These are phyloP conservation scores for Telfairia occidentalis DNA, from an alignment of 331 rosid species.

Conservation along the genomic window DNA sequence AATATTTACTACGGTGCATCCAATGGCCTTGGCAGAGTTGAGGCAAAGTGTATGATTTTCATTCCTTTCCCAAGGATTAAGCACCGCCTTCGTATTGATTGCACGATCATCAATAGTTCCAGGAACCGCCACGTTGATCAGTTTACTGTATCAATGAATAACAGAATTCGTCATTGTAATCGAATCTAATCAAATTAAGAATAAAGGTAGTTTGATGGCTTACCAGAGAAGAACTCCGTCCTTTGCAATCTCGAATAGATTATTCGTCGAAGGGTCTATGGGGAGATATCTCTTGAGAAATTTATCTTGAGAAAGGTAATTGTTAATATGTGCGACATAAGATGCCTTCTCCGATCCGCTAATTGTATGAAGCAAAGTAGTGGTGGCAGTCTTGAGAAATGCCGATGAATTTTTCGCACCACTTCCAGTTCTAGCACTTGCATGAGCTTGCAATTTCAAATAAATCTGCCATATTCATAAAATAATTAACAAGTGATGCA, in stretches of 20 bases:
- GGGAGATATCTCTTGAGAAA: slow-evolving; percentile 74
- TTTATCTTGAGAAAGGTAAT: slow-evolving; percentile 71
- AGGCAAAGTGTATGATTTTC: slow-evolving; percentile 97
- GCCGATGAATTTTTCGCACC: slow-evolving; percentile 75
- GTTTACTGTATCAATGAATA: slow-evolving; percentile 56
- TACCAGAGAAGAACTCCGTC: slow-evolving; percentile 99
- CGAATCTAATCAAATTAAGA: not conserved
- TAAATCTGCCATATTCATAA: slow-evolving; percentile 37
- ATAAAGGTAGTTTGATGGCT: not conserved
- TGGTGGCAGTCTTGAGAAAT: slow-evolving; percentile 91
- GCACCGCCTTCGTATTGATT: slow-evolving; percentile 68
- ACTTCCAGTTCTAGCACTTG: slow-evolving; percentile 66
- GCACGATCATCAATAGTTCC: slow-evolving; percentile 95
- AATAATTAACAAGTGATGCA: not conserved
- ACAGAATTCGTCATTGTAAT: not conserved
- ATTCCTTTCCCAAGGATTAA: slow-evolving; percentile 98
- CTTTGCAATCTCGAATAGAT: slow-evolving; percentile 84
- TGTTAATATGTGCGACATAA: slow-evolving; percentile 80
- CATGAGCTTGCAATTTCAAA: slow-evolving; percentile 70
- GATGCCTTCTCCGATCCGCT: slow-evolving; percentile 98
- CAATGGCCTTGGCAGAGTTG: slow-evolving; percentile 98
- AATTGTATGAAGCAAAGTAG: slow-evolving; percentile 94
- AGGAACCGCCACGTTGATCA: slow-evolving; percentile 93
- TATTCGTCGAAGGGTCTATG: slow-evolving; percentile 73
- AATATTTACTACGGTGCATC: slow-evolving; percentile 94